Percentiles rank a stretch among this genome's conserved stretches.
Conservation (phyloP, 192 early-diverging fungal genomes). For the Endogone sp. region DNA sequence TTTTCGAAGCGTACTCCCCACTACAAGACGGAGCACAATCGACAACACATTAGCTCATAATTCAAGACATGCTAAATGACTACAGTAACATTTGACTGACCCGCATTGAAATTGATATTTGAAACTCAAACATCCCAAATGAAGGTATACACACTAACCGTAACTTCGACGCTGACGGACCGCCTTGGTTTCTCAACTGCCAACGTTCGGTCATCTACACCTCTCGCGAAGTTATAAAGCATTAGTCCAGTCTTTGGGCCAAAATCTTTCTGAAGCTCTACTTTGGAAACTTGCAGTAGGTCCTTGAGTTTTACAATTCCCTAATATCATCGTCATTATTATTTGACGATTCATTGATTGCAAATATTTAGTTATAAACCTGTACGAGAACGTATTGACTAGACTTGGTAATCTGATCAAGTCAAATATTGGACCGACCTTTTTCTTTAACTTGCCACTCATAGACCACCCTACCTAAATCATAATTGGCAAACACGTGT, state of each 20-base stretch:
- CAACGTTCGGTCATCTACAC: conserved; percentile 69
- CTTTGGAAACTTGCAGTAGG: conserved; percentile 33
- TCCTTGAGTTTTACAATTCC: conserved; percentile 16
- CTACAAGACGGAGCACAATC: conserved; percentile 6
- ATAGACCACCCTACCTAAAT: conserved; percentile 56
- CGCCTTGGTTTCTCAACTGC: conserved; percentile 64
- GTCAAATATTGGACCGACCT: conserved; percentile 9
- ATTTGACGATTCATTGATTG: no score
- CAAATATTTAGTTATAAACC: no score
- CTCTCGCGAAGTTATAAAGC: conserved; percentile 68
- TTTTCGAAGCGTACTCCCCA: conserved; percentile 89
- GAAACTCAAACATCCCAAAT: no score
- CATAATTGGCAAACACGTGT: not conserved
- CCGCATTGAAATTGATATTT: no score
- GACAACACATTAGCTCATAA: not conserved
- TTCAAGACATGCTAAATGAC: not conserved
- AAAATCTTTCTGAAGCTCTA: conserved; percentile 52
- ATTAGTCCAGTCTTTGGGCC: conserved; percentile 68
- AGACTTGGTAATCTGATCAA: no score
- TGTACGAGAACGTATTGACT: no score
- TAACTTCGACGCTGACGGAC: conserved; percentile 79
- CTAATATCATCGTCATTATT: no score
- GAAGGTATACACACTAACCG: conserved; percentile 28
- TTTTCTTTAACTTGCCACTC: conserved; percentile 34
- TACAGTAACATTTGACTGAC: no score